phyloP scores from a whole-genome alignment of 1,284 basidiomycete species.

The Athelia psychrophila region DNA sequence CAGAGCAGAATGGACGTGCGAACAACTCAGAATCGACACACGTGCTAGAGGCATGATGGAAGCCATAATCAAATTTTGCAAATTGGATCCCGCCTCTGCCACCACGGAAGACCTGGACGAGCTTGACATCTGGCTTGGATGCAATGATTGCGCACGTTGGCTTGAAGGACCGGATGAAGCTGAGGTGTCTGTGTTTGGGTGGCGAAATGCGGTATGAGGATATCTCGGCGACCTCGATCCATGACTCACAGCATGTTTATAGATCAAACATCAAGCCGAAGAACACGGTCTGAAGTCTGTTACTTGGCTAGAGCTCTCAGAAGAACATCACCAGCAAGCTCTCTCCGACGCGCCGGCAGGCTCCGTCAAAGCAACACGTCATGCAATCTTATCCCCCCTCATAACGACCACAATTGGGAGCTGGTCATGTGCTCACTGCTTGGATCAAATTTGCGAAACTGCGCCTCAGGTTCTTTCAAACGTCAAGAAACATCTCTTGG shows the following conservation, averaged over 20 bases:
- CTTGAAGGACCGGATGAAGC: not conserved
- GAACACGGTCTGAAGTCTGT: not conserved
- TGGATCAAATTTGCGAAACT: too few relatives aligned
- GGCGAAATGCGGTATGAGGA: not conserved
- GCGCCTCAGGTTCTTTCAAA: too few relatives aligned
- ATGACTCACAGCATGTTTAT: not conserved
- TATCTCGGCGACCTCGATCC: too few relatives aligned
- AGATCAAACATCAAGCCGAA: not conserved
- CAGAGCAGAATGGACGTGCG: slow-evolving; percentile 17
- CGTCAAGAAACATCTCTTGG: too few relatives aligned
- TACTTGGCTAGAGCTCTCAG: not conserved
- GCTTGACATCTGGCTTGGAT: slow-evolving; percentile 29
- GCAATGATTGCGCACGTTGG: slow-evolving; percentile 26
- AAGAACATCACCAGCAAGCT: too few relatives aligned
- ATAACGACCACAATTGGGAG: too few relatives aligned
- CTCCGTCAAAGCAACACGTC: not conserved
- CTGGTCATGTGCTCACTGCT: too few relatives aligned
- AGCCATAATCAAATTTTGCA: slow-evolving; percentile 26
- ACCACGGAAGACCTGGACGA: slow-evolving; percentile 24
- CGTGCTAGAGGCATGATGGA: slow-evolving; percentile 24
- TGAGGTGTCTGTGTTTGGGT: not conserved
- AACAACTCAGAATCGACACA: slow-evolving; percentile 21
- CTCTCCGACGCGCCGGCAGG: too few relatives aligned
- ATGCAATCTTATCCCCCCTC: too few relatives aligned
- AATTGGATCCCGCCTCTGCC: slow-evolving; percentile 17